Evolutionary conservation across 306 rosid genomes (phyloP), one percentile per base, ranked within the genome.

Genomic region (Dalbergia cochinchinensis): DNA sequence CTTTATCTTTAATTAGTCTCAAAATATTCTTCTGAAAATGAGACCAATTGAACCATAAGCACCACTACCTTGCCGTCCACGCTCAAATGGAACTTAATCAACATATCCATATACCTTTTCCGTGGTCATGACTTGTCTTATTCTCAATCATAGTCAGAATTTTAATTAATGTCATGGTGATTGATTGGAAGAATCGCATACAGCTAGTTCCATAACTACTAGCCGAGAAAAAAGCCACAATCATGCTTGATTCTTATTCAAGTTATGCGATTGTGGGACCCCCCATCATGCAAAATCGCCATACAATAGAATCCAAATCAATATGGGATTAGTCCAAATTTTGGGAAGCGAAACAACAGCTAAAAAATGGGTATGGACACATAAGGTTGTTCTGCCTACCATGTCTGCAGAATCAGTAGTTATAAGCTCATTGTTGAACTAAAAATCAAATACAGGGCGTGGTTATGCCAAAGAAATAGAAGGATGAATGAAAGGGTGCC

Each of bases 361-460:
- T 18, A 53, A 15, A 55, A 65, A 72, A 82, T 15, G 64, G 31
- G 39, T 50, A 73, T 19, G 31, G 68, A 60, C 71, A 60, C 71
- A 63, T 18, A 74, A 31, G 64, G 63, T 66, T 33, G 80, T 34
- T 65, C 18, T 73, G 69, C 65, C 77, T 34, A 71, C 64, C 73
- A 53, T 78, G 66, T 8, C 20, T 35, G 65, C 31, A 66, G 59
- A 65, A 35, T 37, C 80, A 47, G 45, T 50, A 16, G 35, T 39
- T 57, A 35, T 48, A 22, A 18, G 20, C 59, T 78, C 34, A 34
- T 39, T 37, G 8, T 51, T 15, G 26, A 76, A 64, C 54, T 44
- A 53, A 12, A 72, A 72, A 9, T 72, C 37, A 19, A 42, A 55
- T 8, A 65, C 33, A 39, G 48, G 48, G 8, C n/a, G 48, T 26